Evolutionary conservation across 1,139 yeast species (phyloP), one percentile per base, ranked within the genome.

Genomic region (Diutina ranongensis): DNA sequence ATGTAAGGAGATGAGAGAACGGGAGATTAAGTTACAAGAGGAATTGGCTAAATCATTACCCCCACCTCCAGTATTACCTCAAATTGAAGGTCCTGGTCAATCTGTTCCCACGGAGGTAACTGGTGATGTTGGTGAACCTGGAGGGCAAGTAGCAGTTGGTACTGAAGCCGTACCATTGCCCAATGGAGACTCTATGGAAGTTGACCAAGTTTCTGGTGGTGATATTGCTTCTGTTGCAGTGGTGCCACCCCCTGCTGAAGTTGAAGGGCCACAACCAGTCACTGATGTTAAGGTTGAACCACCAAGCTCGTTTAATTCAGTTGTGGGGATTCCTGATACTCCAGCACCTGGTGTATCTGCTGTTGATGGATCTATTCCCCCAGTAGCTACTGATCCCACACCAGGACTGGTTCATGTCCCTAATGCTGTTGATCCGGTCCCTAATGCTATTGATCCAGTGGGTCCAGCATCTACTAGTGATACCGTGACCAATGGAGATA

Each of bases 1-100:
- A 45, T 92, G 97, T 66, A 80, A 75, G 51, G 83, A 78, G 32
- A 70, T 89, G 59, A 74, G 84, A 48, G 71, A 67, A 46, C 73
- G 97, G 50, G 97, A 89, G 57, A 57, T 71, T 40, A 63, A 64
- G 41, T 74, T 80, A 52, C 80, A 78, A 50, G 64, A 66, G 42
- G 63, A 71, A 47, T 68, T 71, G 13, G 34, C 34, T 4, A 31
- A 31, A 12, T 31, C 34, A 12, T n/a, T 31, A 12, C 34, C 34
- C 13, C 34, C 34, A 7, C 13, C 13, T 31, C 7, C 34, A 5
- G 13, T 15, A 9, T 31, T 31, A 15, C 34, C 34, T 31, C 15
- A 12, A 12, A 31, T 15, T 48, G 63, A 69, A 48, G 61, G n/a
- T n/a, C 36, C 36, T 4, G 36, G 20, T 4, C 34, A 12, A 7